phyloP scores from a whole-genome alignment of 176 grass and related monocot species.

The Areca catechu region DNA sequence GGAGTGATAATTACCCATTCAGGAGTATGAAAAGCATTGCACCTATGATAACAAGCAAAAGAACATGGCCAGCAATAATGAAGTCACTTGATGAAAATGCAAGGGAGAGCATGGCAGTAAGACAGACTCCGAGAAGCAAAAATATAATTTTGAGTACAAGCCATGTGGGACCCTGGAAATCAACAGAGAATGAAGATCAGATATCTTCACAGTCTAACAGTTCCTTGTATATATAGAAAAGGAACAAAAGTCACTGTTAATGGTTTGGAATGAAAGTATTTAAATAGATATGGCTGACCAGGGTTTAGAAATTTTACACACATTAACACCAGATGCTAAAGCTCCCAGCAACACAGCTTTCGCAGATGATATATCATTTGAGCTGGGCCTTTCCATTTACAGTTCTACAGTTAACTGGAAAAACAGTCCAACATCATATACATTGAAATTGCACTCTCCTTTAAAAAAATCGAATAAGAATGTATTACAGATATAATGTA shows the following conservation, averaged over 20 bases:
- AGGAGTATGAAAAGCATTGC: slow-evolving; percentile 81
- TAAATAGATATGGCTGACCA: neutral
- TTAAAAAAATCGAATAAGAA: too few species aligned
- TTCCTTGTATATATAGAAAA: slow-evolving; percentile 14
- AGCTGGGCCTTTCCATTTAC: slow-evolving; percentile 34
- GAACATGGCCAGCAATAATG: slow-evolving; percentile 59
- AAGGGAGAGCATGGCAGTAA: slow-evolving; percentile 70
- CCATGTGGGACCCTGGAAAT: slow-evolving; percentile 67
- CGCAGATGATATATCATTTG: slow-evolving; percentile 47
- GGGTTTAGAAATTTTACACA: slow-evolving; percentile 9
- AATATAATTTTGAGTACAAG: slow-evolving; percentile 62
- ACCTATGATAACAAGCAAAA: slow-evolving; percentile 72
- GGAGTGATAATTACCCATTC: slow-evolving; percentile 36
- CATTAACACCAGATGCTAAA: slow-evolving; percentile 83
- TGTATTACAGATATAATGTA: too few species aligned
- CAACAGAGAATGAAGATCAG: slow-evolving; percentile 14
- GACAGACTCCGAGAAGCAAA: slow-evolving; percentile 61
- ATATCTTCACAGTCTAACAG: slow-evolving; percentile 8
- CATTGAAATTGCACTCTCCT: too few species aligned
- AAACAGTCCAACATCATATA: too few species aligned
- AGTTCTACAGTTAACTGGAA: neutral
- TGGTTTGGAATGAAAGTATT: slow-evolving; percentile 1
- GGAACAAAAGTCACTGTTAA: neutral
- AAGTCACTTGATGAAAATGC: slow-evolving; percentile 79
- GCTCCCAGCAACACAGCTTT: slow-evolving; percentile 78